Evolutionary conservation across 257 asterid species (phyloP).

Genomic region (Cordia subcordata): DNA sequence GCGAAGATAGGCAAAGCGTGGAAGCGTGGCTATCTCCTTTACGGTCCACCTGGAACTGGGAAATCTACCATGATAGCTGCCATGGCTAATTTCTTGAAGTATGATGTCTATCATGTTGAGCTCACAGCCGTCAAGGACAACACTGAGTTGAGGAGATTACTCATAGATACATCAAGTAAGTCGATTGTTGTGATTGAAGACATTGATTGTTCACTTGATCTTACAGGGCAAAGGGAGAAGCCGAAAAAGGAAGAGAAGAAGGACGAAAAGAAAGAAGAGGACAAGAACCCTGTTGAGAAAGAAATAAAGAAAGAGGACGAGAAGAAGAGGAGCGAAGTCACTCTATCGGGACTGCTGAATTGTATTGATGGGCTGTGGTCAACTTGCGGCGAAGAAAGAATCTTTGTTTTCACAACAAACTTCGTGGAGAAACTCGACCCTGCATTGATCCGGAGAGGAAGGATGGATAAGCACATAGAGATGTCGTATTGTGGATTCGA

Average conservation of each 20-base stretch:
- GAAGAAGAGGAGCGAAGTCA: slow-evolving; percentile 36
- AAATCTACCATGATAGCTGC: slow-evolving; percentile 30
- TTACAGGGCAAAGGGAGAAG: slow-evolving; percentile 17
- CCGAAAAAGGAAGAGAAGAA: not conserved
- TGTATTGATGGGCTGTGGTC: slow-evolving; percentile 79
- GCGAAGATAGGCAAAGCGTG: slow-evolving; percentile 23
- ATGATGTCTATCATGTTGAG: slow-evolving; percentile 20
- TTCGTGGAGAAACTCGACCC: too few relatives aligned
- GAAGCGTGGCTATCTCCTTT: slow-evolving; percentile 23
- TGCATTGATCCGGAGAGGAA: too few relatives aligned
- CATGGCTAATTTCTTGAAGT: slow-evolving; percentile 23
- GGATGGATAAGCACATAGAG: slow-evolving; percentile 59
- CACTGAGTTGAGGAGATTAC: too few relatives aligned
- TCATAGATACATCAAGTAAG: too few relatives aligned
- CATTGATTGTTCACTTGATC: slow-evolving; percentile 31
- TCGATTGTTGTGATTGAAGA: slow-evolving; percentile 33
- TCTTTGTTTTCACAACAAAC: too few relatives aligned
- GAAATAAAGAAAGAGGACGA: slow-evolving; percentile 2
- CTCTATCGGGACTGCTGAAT: slow-evolving; percentile 58
- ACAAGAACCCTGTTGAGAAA: slow-evolving; percentile 1
- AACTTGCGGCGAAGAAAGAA: too few relatives aligned
- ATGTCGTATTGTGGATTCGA: slow-evolving; percentile 47
- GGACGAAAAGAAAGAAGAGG: slow-evolving; percentile 3
- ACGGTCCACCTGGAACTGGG: slow-evolving; percentile 29
- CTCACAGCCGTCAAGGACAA: slow-evolving; percentile 17